Base-by-base conservation (phyloP, 768 basidiomycete species). In the Porphyrellus cyaneotinctus region DNA sequence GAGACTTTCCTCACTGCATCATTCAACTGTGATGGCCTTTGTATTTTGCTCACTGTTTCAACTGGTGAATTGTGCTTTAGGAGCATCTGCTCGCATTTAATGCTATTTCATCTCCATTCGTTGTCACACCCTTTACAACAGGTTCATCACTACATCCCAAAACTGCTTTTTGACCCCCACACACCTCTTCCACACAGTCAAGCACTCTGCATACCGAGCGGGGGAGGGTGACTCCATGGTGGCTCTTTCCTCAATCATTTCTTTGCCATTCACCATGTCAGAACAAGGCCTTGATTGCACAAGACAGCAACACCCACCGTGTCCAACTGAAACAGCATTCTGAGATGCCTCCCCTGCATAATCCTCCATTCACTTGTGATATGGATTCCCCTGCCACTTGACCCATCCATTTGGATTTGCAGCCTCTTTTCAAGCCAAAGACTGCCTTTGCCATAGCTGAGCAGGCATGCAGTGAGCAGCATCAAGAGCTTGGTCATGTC, bases 391-490 rank as follows among this genome's bases (percentile, higher is more conserved):
- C 11, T 83, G 78, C 49, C 83, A 64, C 32, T 74, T 62, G 18
- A 87, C 79, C 78, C 83, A 84, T 20, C 72, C n/a, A 60, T 65
- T 11, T 71, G 74, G 36, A 58, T 61, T 32, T 73, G 63, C 2
- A 7, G 76, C 78, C 53, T 85, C 77, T 32, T 76, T 80, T 83
- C 78, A 30, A 97, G 72, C 85, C 91, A 90, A 36, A 91, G 70
- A 1, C 93, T 94, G 0, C 94, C 91, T 65, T 95, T 90, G 12
- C 94, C 94, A 64, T 97, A 97, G 3, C 94, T 95, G 0, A 95
- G 72, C 10, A 95, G 74, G 65, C 95, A 97, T 9, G 90, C 85
- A 11, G 88, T 83, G 1, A 94, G 77, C 0, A 90, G 87, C 72
- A 97, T 84, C n/a, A 87, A 64, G 6, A 95, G 72, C 54, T 80